These are phyloP conservation scores for Cladorrhinum sp. DNA, from an alignment of 2,329 filamentous ascomycete species.

Conservation along the genomic window DNA sequence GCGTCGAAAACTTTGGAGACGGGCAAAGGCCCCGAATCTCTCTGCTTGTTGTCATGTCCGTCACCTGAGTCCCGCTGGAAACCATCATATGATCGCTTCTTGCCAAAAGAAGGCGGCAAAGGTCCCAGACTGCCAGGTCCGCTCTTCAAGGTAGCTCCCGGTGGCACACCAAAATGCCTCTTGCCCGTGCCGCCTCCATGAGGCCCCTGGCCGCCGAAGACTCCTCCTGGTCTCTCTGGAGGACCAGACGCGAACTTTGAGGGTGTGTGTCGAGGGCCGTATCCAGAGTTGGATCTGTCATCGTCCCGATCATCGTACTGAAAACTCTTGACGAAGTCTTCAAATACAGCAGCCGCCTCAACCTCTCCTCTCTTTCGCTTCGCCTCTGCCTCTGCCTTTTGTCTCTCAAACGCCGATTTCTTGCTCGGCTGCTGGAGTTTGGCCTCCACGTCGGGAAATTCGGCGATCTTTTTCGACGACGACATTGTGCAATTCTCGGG, in stretches of 20 bases:
- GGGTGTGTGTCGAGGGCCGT: slow-evolving; percentile 14
- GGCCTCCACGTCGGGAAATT: slow-evolving; percentile 69
- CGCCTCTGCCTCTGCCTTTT: slow-evolving; percentile 84
- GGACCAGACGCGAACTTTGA: slow-evolving; percentile 21
- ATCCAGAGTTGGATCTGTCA: slow-evolving; percentile 25
- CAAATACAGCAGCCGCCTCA: slow-evolving; percentile 82
- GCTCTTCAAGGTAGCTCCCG: slow-evolving; percentile 53
- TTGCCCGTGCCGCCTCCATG: slow-evolving; percentile 41
- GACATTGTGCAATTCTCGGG: slow-evolving; percentile 39
- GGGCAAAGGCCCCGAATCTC: slow-evolving; percentile 47
- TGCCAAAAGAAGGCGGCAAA: slow-evolving; percentile 45
- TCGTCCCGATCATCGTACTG: slow-evolving; percentile 57
- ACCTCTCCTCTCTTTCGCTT: slow-evolving; percentile 81
- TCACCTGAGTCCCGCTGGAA: slow-evolving; percentile 36
- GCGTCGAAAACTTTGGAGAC: slow-evolving; percentile 71
- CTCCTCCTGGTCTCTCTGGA: slow-evolving; percentile 30
- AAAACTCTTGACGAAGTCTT: slow-evolving; percentile 82
- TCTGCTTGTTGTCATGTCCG: slow-evolving; percentile 6
- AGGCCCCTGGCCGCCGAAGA: slow-evolving; percentile 28
- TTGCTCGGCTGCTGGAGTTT: slow-evolving; percentile 79
- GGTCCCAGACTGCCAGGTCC: slow-evolving; percentile 62
- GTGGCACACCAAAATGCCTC: slow-evolving; percentile 63
- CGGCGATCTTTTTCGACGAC: slow-evolving; percentile 45
- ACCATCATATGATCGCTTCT: slow-evolving; percentile 53
- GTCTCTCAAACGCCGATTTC: slow-evolving; percentile 83